phyloP scores from a whole-genome alignment of 345 rosid genomes.

The Hypericum perforatum region DNA sequence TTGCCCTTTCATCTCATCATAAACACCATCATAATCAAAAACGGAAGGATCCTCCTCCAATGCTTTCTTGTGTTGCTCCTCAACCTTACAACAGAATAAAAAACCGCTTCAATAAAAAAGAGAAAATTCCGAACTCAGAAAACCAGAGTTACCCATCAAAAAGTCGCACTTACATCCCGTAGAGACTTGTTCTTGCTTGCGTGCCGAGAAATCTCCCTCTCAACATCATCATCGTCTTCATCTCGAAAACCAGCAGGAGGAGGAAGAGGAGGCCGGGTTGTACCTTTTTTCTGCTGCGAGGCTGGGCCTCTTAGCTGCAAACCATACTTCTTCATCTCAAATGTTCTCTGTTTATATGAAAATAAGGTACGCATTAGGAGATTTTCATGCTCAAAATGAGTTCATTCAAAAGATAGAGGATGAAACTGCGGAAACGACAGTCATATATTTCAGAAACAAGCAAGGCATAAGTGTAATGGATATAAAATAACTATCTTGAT shows the following conservation, averaged over 20 bases:
- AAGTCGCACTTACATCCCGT: slow-evolving; percentile 37
- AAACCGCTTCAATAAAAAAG: background rate
- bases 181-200: slow-evolving; percentile 67
- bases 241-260: slow-evolving; percentile 41
- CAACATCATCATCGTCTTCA: slow-evolving; percentile 55
- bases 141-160: background rate
- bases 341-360: too few relatives aligned
- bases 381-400: too few relatives aligned
- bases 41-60: slow-evolving; percentile 76
- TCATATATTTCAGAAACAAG: too few relatives aligned
- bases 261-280: slow-evolving; percentile 43
- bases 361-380: too few relatives aligned
- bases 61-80: slow-evolving; percentile 78
- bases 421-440: too few relatives aligned
- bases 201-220: slow-evolving; percentile 67
- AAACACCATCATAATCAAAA: slow-evolving; percentile 77
- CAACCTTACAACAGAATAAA: slow-evolving; percentile 36
- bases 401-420: too few relatives aligned
- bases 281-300: slow-evolving; percentile 42
- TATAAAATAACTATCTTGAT: too few relatives aligned
- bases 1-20: slow-evolving; percentile 66
- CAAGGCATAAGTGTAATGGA: too few relatives aligned
- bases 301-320: slow-evolving; percentile 67
- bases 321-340: slow-evolving; percentile 74
- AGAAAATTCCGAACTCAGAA: background rate